Percentiles rank a stretch among this genome's conserved stretches.
phyloP scores from a whole-genome alignment of 1,284 basidiomycete species.

The Leccinum fuscescens region DNA sequence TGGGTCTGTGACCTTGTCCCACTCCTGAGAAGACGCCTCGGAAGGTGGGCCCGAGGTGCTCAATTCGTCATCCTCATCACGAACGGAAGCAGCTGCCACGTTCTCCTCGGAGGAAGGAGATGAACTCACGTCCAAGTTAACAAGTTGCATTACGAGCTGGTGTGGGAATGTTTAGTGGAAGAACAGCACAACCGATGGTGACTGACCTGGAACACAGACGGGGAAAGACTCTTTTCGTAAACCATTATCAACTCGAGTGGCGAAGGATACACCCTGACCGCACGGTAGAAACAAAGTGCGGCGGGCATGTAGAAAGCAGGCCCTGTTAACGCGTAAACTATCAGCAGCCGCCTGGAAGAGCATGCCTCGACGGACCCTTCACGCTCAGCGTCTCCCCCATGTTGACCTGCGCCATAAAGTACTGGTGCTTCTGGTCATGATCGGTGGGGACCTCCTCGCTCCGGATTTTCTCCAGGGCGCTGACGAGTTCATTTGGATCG shows the following conservation, averaged over 20 bases:
- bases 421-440: constrained; percentile 78
- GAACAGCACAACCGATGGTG: not conserved
- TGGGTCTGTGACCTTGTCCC: constrained; percentile 78
- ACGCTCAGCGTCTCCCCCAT: constrained; percentile 83
- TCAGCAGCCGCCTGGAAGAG: not conserved
- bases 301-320: constrained; percentile 75
- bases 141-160: constrained; percentile 84
- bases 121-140: constrained; percentile 84
- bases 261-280: constrained; percentile 91
- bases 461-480: constrained; percentile 61
- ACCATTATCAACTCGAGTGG: constrained; percentile 91
- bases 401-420: constrained; percentile 89
- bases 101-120: constrained; percentile 42
- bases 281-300: constrained; percentile 90
- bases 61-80: constrained; percentile 48
- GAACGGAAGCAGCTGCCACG: constrained; percentile 29
- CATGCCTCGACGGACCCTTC: constrained; percentile 54
- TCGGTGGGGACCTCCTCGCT: constrained; percentile 63
- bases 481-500: constrained; percentile 53
- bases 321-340: constrained; percentile 46
- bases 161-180: not conserved
- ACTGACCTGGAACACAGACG: constrained; percentile 78
- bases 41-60: constrained; percentile 72
- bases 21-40: constrained; percentile 81
- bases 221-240: constrained; percentile 90